Evolutionary conservation across 805 yeast genomes (phyloP), one percentile per base, ranked within the genome.

Genomic region (Candida maltosa): DNA sequence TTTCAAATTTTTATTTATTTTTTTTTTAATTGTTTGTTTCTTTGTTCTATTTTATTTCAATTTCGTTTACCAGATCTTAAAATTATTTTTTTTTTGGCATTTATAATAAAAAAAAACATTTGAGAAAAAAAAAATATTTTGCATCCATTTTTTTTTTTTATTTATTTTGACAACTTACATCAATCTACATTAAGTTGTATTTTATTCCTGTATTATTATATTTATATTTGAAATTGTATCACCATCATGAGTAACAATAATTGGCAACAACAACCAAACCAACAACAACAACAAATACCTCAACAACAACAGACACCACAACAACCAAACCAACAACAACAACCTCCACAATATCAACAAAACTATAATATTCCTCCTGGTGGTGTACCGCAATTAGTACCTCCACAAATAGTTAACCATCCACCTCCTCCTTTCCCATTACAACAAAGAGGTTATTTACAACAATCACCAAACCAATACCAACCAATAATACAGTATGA

Each of bases 261-360:
- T 24, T 15, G 12, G 29, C 19, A 26, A 26, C 29, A 26, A 26
- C 29, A 26, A 26, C 14, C 7, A 10, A 7, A 21, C 9, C 23
- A 25, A 7, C 15, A 21, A 10, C 23, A 21, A 20, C 32, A 29
- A 20, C 32, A 29, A 6, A 32, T 29, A 32, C 37, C 21, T 22
- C 34, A 29, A 7, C 29, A 24, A 26, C 34, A 14, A 11, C 10
- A 7, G 7, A 7, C 16, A 24, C 34, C n/a, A 16, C 28, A 24
- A 24, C 29, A 24, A 6, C 36, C 26, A 26, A 30, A 32, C 20
- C 35, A 32, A 24, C 36, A 32, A 21, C 23, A 5, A 26, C 35
- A 32, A 12, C 35, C 17, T 14, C 9, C 9, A 7, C 23, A 21
- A 21, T 10, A 21, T 21, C n/a, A n/a, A n/a, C n/a, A n/a, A n/a